Percentiles rank a stretch among this genome's conserved stretches.
phyloP scores from a whole-genome alignment of 2,329 filamentous ascomycete genomes.

The Aspergillus awamori region DNA sequence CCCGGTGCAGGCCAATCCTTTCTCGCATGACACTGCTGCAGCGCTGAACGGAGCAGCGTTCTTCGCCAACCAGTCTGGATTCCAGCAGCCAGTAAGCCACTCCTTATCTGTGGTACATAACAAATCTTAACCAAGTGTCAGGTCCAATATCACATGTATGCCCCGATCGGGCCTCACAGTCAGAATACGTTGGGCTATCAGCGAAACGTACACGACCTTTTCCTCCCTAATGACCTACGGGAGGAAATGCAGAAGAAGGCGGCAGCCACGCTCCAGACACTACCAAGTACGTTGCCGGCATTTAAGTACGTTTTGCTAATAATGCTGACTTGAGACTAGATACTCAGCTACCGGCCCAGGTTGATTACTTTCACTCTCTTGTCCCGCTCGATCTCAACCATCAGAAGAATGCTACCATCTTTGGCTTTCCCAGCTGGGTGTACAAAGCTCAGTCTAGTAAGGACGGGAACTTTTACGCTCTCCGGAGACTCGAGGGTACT shows the following conservation, averaged over 20 bases:
- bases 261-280: slow-evolving; percentile 80
- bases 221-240: slow-evolving; percentile 81
- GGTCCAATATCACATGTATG: slow-evolving; percentile 92
- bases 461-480: slow-evolving; percentile 83
- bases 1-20: slow-evolving; percentile 68
- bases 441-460: slow-evolving; percentile 92
- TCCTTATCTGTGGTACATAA: no score
- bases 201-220: slow-evolving; percentile 84
- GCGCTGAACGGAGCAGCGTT: slow-evolving; percentile 65
- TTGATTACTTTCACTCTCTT: slow-evolving; percentile 90
- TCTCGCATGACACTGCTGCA: slow-evolving; percentile 68
- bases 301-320: not conserved
- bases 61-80: slow-evolving; percentile 62
- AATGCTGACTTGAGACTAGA: slow-evolving; percentile 42
- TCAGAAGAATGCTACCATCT: slow-evolving; percentile 75
- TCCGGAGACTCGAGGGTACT: slow-evolving; percentile 79
- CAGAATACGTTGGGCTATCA: slow-evolving; percentile 85
- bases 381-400: slow-evolving; percentile 83
- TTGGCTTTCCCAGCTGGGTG: slow-evolving; percentile 89
- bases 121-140: slow-evolving; percentile 32
- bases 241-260: slow-evolving; percentile 88
- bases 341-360: slow-evolving; percentile 69
- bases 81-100: slow-evolving; percentile 64
- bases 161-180: slow-evolving; percentile 78
- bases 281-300: slow-evolving; percentile 64